Percentiles rank a stretch among this genome's conserved stretches.
phyloP scores from a whole-genome alignment of 805 yeast genomes.

The Starmera pachycereana region DNA sequence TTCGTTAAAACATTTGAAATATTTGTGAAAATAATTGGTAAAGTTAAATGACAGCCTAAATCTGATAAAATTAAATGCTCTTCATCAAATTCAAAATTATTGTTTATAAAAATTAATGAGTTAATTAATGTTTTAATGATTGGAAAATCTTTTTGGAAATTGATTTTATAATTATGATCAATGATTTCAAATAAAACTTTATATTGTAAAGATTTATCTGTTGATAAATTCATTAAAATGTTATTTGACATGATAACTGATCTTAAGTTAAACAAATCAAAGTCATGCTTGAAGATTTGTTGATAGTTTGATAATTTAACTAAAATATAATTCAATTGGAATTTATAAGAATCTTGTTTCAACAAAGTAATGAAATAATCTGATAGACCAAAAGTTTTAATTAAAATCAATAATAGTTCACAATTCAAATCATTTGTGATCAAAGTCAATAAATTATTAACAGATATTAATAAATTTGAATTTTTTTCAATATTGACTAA shows the following conservation, averaged over 20 bases:
- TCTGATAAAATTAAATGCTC: slow-evolving; percentile 9
- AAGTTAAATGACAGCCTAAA: slow-evolving; percentile 11
- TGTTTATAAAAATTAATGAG: slow-evolving; percentile 4
- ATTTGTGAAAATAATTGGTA: slow-evolving; percentile 11
- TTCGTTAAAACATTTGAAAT: slow-evolving; percentile 8
- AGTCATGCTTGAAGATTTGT: not conserved
- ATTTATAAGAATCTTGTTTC: slow-evolving; percentile 1
- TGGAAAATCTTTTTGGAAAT: slow-evolving; percentile 12
- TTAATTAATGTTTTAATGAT: slow-evolving; percentile 7
- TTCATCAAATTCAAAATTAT: slow-evolving; percentile 7
- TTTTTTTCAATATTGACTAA: slow-evolving; percentile 1
- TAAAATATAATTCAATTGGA: slow-evolving; percentile 5
- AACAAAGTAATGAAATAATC: slow-evolving; percentile 2
- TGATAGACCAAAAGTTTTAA: slow-evolving; percentile 4
- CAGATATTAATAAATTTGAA: not conserved
- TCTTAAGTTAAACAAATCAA: not conserved
- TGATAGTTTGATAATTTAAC: slow-evolving; percentile 6
- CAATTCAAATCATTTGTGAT: slow-evolving; percentile 3
- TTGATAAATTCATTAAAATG: slow-evolving; percentile 8
- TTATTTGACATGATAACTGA: slow-evolving; percentile 2
- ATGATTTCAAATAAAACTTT: slow-evolving; percentile 16
- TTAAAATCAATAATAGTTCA: slow-evolving; percentile 6
- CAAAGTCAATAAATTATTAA: not conserved
- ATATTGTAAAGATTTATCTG: slow-evolving; percentile 11
- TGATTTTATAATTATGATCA: slow-evolving; percentile 15